These are phyloP conservation scores for Coemansia reversa DNA, from an alignment of 192 early-diverging fungal genomes.

Conservation along the genomic window DNA sequence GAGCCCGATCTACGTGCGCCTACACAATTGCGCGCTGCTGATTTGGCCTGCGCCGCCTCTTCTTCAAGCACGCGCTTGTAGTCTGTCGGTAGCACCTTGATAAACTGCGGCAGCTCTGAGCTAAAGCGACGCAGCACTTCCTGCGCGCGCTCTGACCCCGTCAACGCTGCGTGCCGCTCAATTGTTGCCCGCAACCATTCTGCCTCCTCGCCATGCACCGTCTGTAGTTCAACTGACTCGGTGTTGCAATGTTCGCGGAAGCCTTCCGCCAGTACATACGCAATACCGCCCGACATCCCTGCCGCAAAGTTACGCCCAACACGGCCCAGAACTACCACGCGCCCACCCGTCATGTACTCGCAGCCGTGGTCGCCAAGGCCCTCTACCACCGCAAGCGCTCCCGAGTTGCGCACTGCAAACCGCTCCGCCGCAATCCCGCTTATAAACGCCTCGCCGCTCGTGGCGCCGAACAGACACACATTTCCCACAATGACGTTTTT, in stretches of 20 bases:
- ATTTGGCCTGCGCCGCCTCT: slow-evolving; percentile 31
- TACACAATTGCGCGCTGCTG: not conserved
- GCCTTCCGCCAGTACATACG: slow-evolving; percentile 79
- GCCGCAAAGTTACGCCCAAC: slow-evolving; percentile 98
- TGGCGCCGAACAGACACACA: slow-evolving; percentile 97
- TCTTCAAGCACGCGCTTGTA: slow-evolving; percentile 81
- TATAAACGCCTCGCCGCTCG: slow-evolving; percentile 86
- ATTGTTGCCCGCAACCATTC: slow-evolving; percentile 73
- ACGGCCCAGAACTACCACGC: slow-evolving; percentile 81
- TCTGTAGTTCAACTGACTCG: slow-evolving; percentile 89
- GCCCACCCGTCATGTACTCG: slow-evolving; percentile 99
- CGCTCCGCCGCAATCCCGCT: slow-evolving; percentile 94
- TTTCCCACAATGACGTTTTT: slow-evolving; percentile 96
- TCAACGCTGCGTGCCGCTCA: slow-evolving; percentile 76
- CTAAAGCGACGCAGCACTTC: slow-evolving; percentile 70
- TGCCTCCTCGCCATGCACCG: slow-evolving; percentile 75
- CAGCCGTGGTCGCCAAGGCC: slow-evolving; percentile 98
- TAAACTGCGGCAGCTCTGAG: slow-evolving; percentile 71
- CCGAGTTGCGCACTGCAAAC: slow-evolving; percentile 98
- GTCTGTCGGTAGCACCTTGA: slow-evolving; percentile 93
- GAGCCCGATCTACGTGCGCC: slow-evolving; percentile 9
- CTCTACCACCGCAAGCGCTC: slow-evolving; percentile 92
- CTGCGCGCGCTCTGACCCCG: slow-evolving; percentile 77
- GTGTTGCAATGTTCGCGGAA: slow-evolving; percentile 78
- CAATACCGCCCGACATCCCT: slow-evolving; percentile 97